Conservation (phyloP, 2,329 filamentous ascomycete species). For the Graphilbum sp. region DNA sequence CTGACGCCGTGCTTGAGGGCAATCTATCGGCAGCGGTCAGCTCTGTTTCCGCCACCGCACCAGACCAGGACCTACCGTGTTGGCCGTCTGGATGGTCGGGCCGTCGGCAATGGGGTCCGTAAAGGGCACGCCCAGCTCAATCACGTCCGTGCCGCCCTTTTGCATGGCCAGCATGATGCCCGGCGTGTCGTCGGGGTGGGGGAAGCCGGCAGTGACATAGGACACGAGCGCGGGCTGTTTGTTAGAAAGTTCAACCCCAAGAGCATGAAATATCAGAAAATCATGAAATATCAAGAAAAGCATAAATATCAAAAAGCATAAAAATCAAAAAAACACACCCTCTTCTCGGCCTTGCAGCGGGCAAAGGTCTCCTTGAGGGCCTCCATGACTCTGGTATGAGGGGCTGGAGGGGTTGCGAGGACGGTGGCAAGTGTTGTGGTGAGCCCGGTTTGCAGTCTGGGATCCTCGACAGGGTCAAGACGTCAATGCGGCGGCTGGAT, state of each 20-base stretch:
- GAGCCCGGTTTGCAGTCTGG: too few species aligned
- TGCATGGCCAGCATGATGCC: constrained; percentile 80
- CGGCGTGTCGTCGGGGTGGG: constrained; percentile 64
- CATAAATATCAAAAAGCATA: too few species aligned
- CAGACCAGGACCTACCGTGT: constrained; percentile 44
- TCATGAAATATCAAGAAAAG: too few species aligned
- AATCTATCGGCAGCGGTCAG: constrained; percentile 25
- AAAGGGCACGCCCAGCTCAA: constrained; percentile 92
- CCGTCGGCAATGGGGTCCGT: constrained; percentile 97
- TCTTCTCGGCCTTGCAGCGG: constrained; percentile 40
- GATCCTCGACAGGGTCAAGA: too few species aligned
- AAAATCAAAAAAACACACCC: constrained; percentile 25
- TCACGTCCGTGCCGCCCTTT: constrained; percentile 83
- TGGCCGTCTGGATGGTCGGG: constrained; percentile 89
- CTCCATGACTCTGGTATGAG: too few species aligned
- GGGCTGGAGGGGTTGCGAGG: too few species aligned
- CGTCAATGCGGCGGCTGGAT: too few species aligned
- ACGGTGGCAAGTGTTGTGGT: too few species aligned
- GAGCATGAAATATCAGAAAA: constrained; percentile 12
- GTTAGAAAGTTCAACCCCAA: constrained; percentile 20
- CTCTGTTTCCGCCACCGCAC: not conserved
- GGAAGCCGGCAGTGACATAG: constrained; percentile 92
- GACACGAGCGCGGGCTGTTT: constrained; percentile 69
- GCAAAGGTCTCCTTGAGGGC: constrained; percentile 41
- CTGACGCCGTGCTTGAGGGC: constrained; percentile 82